phyloP scores from a whole-genome alignment of 257 asterid species.

The Nicotiana obtusifolia region DNA sequence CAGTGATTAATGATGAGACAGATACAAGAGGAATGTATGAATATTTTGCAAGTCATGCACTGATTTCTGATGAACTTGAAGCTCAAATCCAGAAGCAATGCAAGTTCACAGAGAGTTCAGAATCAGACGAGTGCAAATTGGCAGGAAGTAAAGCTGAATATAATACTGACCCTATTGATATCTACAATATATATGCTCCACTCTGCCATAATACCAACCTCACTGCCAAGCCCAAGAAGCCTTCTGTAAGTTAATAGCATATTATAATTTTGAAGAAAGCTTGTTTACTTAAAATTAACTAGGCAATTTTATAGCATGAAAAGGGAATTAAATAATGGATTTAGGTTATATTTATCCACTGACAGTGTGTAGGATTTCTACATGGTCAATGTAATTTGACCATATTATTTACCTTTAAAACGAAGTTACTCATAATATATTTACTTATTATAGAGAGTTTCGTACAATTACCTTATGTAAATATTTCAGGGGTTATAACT shows the following conservation, averaged over 20 bases:
- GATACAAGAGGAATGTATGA: slow-evolving; percentile 63
- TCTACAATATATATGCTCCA: slow-evolving; percentile 71
- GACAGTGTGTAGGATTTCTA: not conserved
- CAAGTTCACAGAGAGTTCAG: slow-evolving; percentile 27
- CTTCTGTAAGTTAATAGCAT: slow-evolving; percentile 35
- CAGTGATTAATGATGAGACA: slow-evolving; percentile 60
- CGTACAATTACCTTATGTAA: too few relatives aligned
- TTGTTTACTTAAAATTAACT: not conserved
- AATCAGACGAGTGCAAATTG: slow-evolving; percentile 22
- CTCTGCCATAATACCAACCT: slow-evolving; percentile 36
- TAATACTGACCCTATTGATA: slow-evolving; percentile 22
- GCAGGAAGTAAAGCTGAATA: slow-evolving; percentile 23
- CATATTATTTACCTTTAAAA: too few relatives aligned
- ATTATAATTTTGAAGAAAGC: too few relatives aligned
- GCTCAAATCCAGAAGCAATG: slow-evolving; percentile 32
- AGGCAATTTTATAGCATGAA: too few relatives aligned
- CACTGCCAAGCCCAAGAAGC: slow-evolving; percentile 44
- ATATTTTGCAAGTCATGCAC: slow-evolving; percentile 56
- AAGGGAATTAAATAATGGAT: not conserved
- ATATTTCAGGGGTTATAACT: too few relatives aligned
- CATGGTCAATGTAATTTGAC: not conserved
- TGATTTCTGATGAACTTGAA: slow-evolving; percentile 42
- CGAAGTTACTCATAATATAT: too few relatives aligned
- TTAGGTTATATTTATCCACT: not conserved
- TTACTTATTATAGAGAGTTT: too few relatives aligned